Base-by-base conservation (phyloP, 768 basidiomycete species). In the Macrolepiota fuliginosa region DNA sequence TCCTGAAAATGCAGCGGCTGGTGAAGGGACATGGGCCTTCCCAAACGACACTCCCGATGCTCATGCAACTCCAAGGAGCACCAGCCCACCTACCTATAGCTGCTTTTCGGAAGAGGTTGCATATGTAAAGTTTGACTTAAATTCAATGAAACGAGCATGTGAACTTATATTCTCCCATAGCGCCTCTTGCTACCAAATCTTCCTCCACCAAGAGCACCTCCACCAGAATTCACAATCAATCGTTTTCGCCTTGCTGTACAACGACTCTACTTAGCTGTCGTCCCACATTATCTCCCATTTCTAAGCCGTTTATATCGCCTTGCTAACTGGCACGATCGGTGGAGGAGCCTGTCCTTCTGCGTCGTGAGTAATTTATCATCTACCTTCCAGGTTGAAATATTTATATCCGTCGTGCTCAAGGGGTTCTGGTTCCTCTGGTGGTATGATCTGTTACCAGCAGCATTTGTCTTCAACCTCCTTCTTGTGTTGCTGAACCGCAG, bases 341-440 rank as follows among this genome's bases (percentile, higher is more conserved):
- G 65, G 49, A 79, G 65, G 40, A 90, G 88, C 62, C 65, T 76
- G 12, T 55, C 71, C 10, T 80, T 80, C 60, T 90, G 88, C 63
- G 56, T 67, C 35, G 88, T 89, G 66, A 56, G 85, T 78, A n/a
- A 6, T 22, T 13, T 35, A 22, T 29, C 39, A 19, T 7, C 40
- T 37, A 24, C 24, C 47, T 27, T 12, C 47, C 4, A 15, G 42
- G 7, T 19, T 45, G 10, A 45, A 45, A n/a, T n/a, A n/a, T 45
- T 4, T 19, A 11, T 22, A 49, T 27, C 24, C 62, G 54, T n/a
- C 39, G 45, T 50, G 39, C 36, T 47, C 50, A 25, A 89, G 89
- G 59, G 76, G 1, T 90, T 81, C 64, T 90, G 89, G 89, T 70
- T 78, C 37, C 66, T 88, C 15, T 90, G 88, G 88, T 82, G 82